Percentiles rank a stretch among this genome's conserved stretches.
Conservation (phyloP, 164 flowering plant species). For the Sextonia rubra region DNA sequence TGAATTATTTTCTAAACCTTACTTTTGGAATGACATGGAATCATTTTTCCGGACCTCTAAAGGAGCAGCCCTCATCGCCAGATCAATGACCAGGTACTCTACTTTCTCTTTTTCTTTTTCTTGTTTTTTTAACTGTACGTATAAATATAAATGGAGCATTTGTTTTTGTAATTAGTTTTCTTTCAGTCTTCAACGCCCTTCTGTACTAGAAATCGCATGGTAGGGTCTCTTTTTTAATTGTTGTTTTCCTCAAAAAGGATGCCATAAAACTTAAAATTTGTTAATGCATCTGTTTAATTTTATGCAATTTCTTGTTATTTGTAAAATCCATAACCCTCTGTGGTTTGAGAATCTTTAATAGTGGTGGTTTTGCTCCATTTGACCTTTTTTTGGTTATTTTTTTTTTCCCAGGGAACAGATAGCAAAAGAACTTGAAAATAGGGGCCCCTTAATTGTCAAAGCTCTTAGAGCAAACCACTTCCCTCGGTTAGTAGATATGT, state of each 20-base stretch:
- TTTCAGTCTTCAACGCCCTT: too few relatives aligned
- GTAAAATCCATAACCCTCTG: not conserved
- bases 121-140: too few relatives aligned
- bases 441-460: slow-evolving; percentile 50
- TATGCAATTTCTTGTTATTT: too few relatives aligned
- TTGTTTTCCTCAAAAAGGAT: too few relatives aligned
- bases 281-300: too few relatives aligned
- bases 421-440: slow-evolving; percentile 43
- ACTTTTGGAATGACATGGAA: slow-evolving; percentile 61
- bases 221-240: too few relatives aligned
- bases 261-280: too few relatives aligned
- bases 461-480: slow-evolving; percentile 32
- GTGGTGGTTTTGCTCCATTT: not conserved
- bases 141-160: too few relatives aligned
- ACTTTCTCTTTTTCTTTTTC: too few relatives aligned
- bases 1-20: slow-evolving; percentile 31
- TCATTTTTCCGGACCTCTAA: slow-evolving; percentile 39
- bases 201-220: too few relatives aligned
- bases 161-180: too few relatives aligned
- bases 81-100: slow-evolving; percentile 66
- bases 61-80: slow-evolving; percentile 37
- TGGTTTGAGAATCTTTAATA: not conserved
- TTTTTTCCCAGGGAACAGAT: slow-evolving; percentile 42
- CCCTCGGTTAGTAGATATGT: slow-evolving; percentile 43
- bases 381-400: too few relatives aligned